These are phyloP conservation scores for Micractinium sp. DNA, from an alignment of 139 green algal species.

Conservation along the genomic window DNA sequence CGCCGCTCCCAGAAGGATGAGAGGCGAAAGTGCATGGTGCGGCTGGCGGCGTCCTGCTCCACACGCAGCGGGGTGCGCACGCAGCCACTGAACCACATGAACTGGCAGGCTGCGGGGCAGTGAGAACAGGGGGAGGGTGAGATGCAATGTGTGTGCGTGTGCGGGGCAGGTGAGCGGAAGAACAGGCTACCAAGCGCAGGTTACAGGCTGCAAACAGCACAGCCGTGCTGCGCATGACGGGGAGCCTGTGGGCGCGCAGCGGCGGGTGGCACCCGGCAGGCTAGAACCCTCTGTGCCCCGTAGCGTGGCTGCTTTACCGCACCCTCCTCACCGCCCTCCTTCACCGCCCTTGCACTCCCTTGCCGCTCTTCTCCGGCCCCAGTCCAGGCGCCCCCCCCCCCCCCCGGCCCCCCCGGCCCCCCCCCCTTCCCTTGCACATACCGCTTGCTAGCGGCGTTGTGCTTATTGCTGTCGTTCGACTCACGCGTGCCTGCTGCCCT, in stretches of 20 bases:
- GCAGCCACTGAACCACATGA: conserved; percentile 14
- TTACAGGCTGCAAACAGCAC: neutral
- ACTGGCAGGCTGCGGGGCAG: neutral
- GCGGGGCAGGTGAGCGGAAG: neutral
- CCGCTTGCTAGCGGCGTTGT: no score
- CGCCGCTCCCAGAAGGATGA: neutral
- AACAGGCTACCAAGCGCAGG: neutral
- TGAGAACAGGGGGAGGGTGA: no score
- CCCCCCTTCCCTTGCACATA: no score
- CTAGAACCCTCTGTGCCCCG: no score
- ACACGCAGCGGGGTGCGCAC: conserved; percentile 9
- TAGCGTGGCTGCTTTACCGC: no score
- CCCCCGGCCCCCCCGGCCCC: no score
- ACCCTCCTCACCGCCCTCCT: no score
- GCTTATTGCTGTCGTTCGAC: no score
- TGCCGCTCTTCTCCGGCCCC: no score
- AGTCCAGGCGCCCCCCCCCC: neutral
- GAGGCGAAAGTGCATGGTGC: neutral
- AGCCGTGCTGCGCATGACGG: neutral
- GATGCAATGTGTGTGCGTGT: neutral
- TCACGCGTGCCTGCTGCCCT: neutral
- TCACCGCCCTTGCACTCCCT: no score
- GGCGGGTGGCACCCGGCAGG: no score
- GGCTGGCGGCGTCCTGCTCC: neutral
- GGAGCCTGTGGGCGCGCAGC: neutral